Evolutionary conservation across 805 yeast genomes (phyloP), one percentile per base, ranked within the genome.

Genomic region (Candida nitratophila): DNA sequence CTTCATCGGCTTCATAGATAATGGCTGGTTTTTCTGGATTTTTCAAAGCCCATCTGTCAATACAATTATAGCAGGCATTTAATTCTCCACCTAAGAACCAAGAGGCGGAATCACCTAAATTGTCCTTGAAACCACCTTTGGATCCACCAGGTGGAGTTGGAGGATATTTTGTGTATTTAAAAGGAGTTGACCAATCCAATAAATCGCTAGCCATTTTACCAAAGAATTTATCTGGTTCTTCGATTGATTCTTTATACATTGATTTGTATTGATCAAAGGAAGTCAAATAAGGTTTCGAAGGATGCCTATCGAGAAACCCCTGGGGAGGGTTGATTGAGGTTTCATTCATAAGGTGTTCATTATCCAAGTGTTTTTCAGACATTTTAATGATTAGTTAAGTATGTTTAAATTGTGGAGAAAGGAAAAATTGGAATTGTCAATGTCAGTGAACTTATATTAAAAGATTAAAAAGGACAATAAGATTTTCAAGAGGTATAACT

Each of bases 21-120:
- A 86, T 70, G 14, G 95, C 95, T 1, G 79, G 71, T 61, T 83
- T 83, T 57, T 81, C 66, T 20, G 95, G 95, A 58, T 74, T 74
- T 33, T 69, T 63, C 44, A 80, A 69, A 1, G 95, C 95, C 64
- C 84, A 85, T 64, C 93, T 75, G 65, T 86, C 95, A 43, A 86
- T 86, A 73, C 86, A 78, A 63, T 86, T 86, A 68, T 79, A 86
- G 42, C 81, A 75, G 16, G 95, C 95, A 57, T 86, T 86, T 59
- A 86, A 68, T 60, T 83, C 79, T 49, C 95, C 95, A 45, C 82
- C 83, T 27, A 84, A 64, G 60, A 86, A 86, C 93, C 93, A 86
- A 30, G 86, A 77, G 19, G 82, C 64, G 38, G 73, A 68, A 50
- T 71, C 75, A 37, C 74, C 75, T 49, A 74, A 59, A 49, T 66